Evolutionary conservation across 2,329 filamentous ascomycete species (phyloP), one percentile per base, ranked within the genome.

Genomic region (Aspergillus tubingensis): DNA sequence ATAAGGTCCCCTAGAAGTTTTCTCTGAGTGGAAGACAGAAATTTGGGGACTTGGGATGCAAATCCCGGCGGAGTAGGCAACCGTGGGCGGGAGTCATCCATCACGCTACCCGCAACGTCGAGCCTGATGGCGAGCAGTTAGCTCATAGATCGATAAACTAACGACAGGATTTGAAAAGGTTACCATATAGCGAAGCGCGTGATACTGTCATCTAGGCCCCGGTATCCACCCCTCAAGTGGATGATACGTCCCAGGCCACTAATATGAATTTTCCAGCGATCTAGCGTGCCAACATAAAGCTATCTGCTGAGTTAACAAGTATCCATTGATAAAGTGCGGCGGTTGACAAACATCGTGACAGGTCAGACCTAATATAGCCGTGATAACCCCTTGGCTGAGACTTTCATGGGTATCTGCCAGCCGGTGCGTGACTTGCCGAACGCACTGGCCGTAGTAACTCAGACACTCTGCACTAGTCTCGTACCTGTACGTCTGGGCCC

Each of bases 221-320:
- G 48, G 25, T 65, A 62, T 17, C 64, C 65, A 10, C 64, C 67
- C 27, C 68, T 59, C 5, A 68, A 43, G 11, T 59, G 58, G 17
- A 67, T 47, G 2, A 71, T 64, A 6, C 53, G 54, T 17, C 62
- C 51, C 15, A 71, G 60, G 32, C 69, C 69, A 3, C 50, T 47
- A 23, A 68, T 66, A 54, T 71, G 68, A 27, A 65, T 56, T 4
- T 32, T 56, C 61, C 62, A 70, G 36, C 69, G 63, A 44, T 64
- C 57, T 51, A 63, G 59, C n/a, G 51, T 64, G 3, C 68, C 65
- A 4, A 69, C 61, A 50, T 67, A 67, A 62, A 58, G 48, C 55
- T 58, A 15, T 6, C n/a, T 6, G 15, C 15, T 7, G 8, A 5
- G 1, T 58, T 15, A 58, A 25, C 23, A 25, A 7, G 0, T 25